phyloP scores from a whole-genome alignment of 176 grass and related monocot species.

The Oryza glaberrima region DNA sequence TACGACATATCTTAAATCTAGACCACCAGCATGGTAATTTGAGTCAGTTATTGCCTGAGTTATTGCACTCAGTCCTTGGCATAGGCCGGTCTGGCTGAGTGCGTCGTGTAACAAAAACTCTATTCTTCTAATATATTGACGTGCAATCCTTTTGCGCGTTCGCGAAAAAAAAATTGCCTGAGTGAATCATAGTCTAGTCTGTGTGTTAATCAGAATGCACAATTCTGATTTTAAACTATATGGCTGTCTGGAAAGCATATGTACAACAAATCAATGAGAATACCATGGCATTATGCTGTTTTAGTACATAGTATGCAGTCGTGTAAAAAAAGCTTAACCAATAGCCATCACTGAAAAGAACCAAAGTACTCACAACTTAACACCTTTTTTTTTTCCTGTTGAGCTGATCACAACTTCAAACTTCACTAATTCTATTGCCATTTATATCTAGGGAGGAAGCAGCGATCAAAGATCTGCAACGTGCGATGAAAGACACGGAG shows the following conservation, averaged over 20 bases:
- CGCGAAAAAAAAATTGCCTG: background rate
- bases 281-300: background rate
- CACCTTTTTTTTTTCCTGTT: too few species aligned
- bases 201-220: background rate
- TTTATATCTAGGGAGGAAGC: slow-evolving; percentile 76
- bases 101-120: too few species aligned
- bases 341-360: background rate
- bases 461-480: slow-evolving; percentile 80
- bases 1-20: slow-evolving; percentile 76
- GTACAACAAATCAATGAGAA: background rate
- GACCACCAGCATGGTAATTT: slow-evolving; percentile 86
- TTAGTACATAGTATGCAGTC: background rate
- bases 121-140: too few species aligned
- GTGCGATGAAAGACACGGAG: slow-evolving; percentile 68
- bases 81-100: too few species aligned
- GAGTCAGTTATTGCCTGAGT: background rate
- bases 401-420: background rate
- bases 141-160: too few species aligned
- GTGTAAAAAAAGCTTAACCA: background rate
- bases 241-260: background rate
- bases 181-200: background rate
- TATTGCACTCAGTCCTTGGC: too few species aligned
- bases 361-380: background rate
- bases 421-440: background rate
- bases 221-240: background rate